These are phyloP conservation scores for Chlorella sp. DNA, from an alignment of 139 green algal genomes.

Conservation along the genomic window DNA sequence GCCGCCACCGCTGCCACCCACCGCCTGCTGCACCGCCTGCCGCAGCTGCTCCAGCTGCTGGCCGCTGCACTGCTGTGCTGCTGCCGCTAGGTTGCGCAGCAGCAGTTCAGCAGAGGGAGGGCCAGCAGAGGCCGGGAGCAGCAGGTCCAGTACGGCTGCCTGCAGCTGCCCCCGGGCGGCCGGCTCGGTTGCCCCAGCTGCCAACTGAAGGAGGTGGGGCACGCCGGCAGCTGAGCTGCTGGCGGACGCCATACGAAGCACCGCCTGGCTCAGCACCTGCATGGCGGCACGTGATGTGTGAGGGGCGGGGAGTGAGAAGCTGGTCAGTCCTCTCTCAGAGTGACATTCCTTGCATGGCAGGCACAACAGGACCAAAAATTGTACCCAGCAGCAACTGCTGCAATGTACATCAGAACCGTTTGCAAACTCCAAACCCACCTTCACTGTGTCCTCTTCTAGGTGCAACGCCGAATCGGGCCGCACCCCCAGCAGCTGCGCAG, in stretches of 20 bases:
- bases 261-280: not conserved
- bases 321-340: no score
- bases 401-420: no score
- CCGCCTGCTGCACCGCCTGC: not conserved
- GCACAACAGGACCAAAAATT: no score
- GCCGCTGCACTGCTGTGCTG: not conserved
- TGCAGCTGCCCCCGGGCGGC: not conserved
- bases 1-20: not conserved
- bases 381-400: no score
- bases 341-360: no score
- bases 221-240: not conserved
- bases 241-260: not conserved
- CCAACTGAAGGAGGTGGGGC: slow-evolving; percentile 5
- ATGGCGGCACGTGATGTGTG: no score
- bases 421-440: not conserved
- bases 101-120: not conserved
- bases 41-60: slow-evolving; percentile 17
- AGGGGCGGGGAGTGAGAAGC: no score
- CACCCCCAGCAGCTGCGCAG: slow-evolving; percentile 13
- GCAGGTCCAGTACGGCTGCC: not conserved
- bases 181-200: not conserved
- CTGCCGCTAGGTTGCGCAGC: not conserved
- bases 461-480: slow-evolving; percentile 19
- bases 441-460: not conserved
- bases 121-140: not conserved